Base-by-base conservation (phyloP, 345 rosid species). In the Gossypium mustelinum region DNA sequence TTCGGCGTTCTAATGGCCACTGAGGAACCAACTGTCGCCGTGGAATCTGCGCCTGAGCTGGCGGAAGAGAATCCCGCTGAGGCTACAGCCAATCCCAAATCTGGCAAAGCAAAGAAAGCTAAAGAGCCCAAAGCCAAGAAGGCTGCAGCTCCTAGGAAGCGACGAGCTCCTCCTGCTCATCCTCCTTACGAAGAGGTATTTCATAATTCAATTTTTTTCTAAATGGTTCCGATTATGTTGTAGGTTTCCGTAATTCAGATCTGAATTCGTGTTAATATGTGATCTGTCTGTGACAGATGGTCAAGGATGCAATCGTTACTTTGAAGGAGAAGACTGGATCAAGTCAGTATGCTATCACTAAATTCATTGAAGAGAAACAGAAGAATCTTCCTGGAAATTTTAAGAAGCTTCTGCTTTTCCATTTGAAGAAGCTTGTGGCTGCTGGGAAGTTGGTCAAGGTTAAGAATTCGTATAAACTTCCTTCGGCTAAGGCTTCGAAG, bases 291-390 rank as follows among this genome's bases (percentile, higher is more conserved):
- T 34, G 41, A 34, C 79, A 93, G 98, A 93, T 93, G 98, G 80
- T 93, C 2, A 90, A 85, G 58, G 94, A 90, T 0, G 93, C 97
- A 1, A 89, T 93, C 11, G 76, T 80, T 11, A 81, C 88, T 12
- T 67, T 93, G 84, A 91, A 93, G 77, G 98, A 93, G 80, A 93
- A 81, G 83, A 89, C 85, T 2, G 98, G 98, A 67, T 93, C 98
- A 44, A 93, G 98, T 61, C 97, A 91, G 82, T 84, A 87, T 69
- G 98, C 98, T 39, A 93, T 93, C 69, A 79, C 92, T 22, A 91
- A 91, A 75, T 91, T 87, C 78, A 82, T 89, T 0, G 98, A 93
- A 27, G 97, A 86, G 83, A 93, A 89, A 77, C 89, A 93, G 2
- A 89, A 89, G 76, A 76, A 85, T 5, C 78, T 93, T 18, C 97